phyloP scores from a whole-genome alignment of 306 rosid genomes.

The Quercus glauca region DNA sequence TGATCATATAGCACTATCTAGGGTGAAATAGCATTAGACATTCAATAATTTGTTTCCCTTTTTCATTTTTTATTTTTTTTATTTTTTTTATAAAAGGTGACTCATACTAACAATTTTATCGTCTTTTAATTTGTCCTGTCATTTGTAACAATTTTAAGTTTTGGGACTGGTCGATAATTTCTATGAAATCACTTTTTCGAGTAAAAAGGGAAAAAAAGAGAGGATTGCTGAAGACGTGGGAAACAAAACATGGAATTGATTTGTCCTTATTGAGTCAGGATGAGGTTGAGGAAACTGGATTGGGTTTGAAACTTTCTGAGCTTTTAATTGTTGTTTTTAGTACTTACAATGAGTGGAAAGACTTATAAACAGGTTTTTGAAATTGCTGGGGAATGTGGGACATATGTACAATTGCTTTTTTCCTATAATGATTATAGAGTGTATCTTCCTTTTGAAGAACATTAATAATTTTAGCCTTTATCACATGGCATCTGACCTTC shows the following conservation, averaged over 20 bases:
- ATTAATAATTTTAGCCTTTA: background rate
- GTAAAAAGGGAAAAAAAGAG: background rate
- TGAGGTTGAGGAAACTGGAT: background rate
- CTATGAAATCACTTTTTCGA: background rate
- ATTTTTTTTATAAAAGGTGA: background rate
- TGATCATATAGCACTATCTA: background rate
- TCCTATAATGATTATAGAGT: background rate
- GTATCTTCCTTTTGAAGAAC: background rate
- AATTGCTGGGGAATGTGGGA: too few species aligned
- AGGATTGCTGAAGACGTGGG: background rate
- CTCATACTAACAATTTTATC: background rate
- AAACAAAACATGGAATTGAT: background rate
- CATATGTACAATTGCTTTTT: too few species aligned
- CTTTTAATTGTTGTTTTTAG: background rate
- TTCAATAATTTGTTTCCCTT: too few species aligned
- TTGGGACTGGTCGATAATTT: background rate
- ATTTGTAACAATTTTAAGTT: background rate
- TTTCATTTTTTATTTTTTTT: too few species aligned
- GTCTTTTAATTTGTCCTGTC: background rate
- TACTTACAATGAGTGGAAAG: background rate
- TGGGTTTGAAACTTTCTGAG: background rate
- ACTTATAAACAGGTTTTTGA: too few species aligned
- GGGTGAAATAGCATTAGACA: too few species aligned
- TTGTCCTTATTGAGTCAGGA: too few species aligned
- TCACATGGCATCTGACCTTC: background rate